A percentile compares a stretch with the other conserved stretches of the same genome.
Evolutionary conservation across 2,329 filamentous ascomycete species (phyloP).

Genomic region (Alternaria brassicicola): DNA sequence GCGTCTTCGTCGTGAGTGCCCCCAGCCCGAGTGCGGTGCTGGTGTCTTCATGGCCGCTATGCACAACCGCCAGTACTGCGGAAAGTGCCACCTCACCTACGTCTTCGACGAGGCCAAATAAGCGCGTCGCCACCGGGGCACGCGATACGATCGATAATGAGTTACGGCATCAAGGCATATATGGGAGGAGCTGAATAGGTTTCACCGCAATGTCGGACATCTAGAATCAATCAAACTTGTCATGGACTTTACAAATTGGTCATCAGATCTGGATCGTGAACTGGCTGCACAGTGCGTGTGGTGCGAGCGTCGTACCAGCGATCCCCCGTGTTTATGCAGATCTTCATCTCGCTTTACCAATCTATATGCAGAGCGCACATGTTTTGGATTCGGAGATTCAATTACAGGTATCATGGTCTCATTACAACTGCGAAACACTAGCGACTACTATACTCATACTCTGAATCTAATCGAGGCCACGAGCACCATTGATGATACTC

Average conservation of each 20-base stretch:
- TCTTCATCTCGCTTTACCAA: not conserved
- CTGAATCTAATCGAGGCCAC: no score
- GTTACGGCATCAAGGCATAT: conserved; percentile 33
- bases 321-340: not conserved
- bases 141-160: conserved; percentile 31
- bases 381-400: not conserved
- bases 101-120: conserved; percentile 71
- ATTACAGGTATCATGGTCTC: not conserved
- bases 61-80: conserved; percentile 99
- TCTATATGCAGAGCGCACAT: not conserved
- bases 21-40: conserved; percentile 83
- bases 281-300: not conserved
- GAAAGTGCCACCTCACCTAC: conserved; percentile 73
- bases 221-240: conserved; percentile 37
- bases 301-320: not conserved
- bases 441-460: no score
- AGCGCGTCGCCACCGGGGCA: conserved; percentile 24
- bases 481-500: no score
- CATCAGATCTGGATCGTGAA: not conserved
- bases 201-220: conserved; percentile 33
- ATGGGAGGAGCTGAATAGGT: conserved; percentile 32
- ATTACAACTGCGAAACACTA: not conserved
- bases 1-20: conserved; percentile 98
- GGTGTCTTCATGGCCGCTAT: conserved; percentile 99
- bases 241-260: conserved; percentile 17